Percentiles rank a stretch among this genome's conserved stretches.
Evolutionary conservation across 257 asterid genomes (phyloP).

Genomic region (Eucommia ulmoides): DNA sequence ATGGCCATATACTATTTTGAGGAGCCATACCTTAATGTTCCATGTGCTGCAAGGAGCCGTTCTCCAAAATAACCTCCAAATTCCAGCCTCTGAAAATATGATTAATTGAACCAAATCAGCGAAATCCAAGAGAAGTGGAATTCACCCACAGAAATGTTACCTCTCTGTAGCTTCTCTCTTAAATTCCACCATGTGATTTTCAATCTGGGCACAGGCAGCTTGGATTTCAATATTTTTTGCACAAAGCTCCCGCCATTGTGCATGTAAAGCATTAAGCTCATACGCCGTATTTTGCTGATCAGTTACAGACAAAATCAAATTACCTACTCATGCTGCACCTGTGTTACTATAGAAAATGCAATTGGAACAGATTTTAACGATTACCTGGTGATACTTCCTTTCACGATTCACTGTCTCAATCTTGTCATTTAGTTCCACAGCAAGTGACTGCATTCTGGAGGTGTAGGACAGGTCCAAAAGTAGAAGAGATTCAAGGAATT

Average conservation of each 20-base stretch:
- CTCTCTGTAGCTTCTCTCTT: conserved; percentile 49
- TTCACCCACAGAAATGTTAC: conserved; percentile 21
- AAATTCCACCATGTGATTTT: conserved; percentile 42
- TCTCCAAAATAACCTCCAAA: conserved; percentile 43
- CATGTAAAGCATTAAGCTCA: conserved; percentile 77
- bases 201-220: conserved; percentile 61
- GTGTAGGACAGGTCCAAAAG: too few relatives aligned
- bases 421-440: conserved; percentile 47
- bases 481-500: too few relatives aligned
- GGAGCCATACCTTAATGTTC: conserved; percentile 34
- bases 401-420: conserved; percentile 89
- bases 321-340: background rate
- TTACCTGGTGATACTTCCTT: conserved; percentile 97
- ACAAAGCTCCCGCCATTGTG: conserved; percentile 95
- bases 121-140: conserved; percentile 1
- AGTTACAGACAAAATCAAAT: conserved; percentile 8
- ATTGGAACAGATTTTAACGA: background rate
- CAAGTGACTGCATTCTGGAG: conserved; percentile 68
- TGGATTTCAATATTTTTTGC: conserved; percentile 80
- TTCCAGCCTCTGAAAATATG: conserved; percentile 51
- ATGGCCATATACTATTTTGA: too few relatives aligned
- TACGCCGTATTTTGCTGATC: conserved; percentile 90
- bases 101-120: conserved; percentile 7
- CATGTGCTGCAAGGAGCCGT: conserved; percentile 23
- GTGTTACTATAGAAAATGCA: background rate